These are phyloP conservation scores for Trametes coccinea DNA, from an alignment of 768 basidiomycete genomes.

Conservation along the genomic window DNA sequence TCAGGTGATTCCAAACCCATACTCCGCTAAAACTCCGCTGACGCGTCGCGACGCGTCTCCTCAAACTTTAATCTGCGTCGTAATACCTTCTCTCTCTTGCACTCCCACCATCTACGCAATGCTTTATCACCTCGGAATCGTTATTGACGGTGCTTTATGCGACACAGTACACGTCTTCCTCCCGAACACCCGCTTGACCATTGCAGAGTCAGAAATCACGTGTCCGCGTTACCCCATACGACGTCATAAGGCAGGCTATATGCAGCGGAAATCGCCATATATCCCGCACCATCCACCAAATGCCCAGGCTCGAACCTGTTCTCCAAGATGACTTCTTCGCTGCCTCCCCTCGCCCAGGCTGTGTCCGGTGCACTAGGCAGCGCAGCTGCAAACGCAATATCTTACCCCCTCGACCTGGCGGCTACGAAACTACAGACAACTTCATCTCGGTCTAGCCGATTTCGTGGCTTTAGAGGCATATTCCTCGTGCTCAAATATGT, in stretches of 20 bases:
- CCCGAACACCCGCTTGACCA: too few relatives aligned
- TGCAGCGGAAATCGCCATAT: too few relatives aligned
- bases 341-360: slow-evolving; percentile 62
- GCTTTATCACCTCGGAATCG: too few relatives aligned
- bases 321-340: slow-evolving; percentile 50
- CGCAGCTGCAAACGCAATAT: slow-evolving; percentile 50
- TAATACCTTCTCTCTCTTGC: not conserved
- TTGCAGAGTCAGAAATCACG: not conserved
- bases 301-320: not conserved
- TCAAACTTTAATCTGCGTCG: not conserved
- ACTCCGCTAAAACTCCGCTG: not conserved
- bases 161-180: too few relatives aligned
- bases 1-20: not conserved
- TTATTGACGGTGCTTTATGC: too few relatives aligned
- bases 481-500: slow-evolving; percentile 40
- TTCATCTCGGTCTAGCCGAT: slow-evolving; percentile 5
- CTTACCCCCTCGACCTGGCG: slow-evolving; percentile 62
- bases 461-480: slow-evolving; percentile 34
- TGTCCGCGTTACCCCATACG: not conserved
- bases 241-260: not conserved
- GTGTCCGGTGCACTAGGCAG: slow-evolving; percentile 58
- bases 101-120: not conserved
- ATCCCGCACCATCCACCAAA: too few relatives aligned
- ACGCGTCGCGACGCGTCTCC: slow-evolving; percentile 7
- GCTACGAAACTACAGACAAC: slow-evolving; percentile 46